Evolutionary conservation across 192 early-diverging fungal species (phyloP).

Genomic region (Podila horticola): DNA sequence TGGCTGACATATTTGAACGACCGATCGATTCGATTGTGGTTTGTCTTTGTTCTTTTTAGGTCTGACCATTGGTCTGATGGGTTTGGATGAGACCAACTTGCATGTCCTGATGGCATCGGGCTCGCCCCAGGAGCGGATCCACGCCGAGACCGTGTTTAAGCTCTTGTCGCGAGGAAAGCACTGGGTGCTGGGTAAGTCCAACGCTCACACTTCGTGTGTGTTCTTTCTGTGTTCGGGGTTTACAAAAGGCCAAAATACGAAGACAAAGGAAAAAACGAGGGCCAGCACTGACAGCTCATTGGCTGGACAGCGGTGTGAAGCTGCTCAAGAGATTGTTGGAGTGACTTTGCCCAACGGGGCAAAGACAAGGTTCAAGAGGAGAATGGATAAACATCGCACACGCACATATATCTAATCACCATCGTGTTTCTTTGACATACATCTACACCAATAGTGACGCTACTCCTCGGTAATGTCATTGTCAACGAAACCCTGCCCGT

Average conservation of each 20-base stretch:
- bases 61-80: constrained; percentile 74
- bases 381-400: not conserved
- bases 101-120: constrained; percentile 86
- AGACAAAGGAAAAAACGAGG: constrained; percentile 4
- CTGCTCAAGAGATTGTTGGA: not conserved
- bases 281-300: not conserved
- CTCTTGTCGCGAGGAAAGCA: constrained; percentile 69
- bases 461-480: constrained; percentile 89
- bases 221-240: not conserved
- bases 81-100: constrained; percentile 83
- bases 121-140: constrained; percentile 63
- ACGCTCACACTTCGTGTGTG: not conserved
- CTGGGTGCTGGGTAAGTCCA: constrained; percentile 92
- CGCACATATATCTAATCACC: not conserved
- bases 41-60: constrained; percentile 35
- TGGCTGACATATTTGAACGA: too few relatives aligned
- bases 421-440: not conserved
- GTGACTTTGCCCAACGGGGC: not conserved
- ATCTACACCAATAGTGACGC: constrained; percentile 77
- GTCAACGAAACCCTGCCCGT: constrained; percentile 93
- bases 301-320: not conserved
- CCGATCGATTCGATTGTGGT: not conserved
- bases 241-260: not conserved
- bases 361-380: not conserved
- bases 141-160: constrained; percentile 68